Evolutionary conservation across 805 yeast species (phyloP), one percentile per base, ranked within the genome.

Genomic region (Dipodascopsis uninucleata): DNA sequence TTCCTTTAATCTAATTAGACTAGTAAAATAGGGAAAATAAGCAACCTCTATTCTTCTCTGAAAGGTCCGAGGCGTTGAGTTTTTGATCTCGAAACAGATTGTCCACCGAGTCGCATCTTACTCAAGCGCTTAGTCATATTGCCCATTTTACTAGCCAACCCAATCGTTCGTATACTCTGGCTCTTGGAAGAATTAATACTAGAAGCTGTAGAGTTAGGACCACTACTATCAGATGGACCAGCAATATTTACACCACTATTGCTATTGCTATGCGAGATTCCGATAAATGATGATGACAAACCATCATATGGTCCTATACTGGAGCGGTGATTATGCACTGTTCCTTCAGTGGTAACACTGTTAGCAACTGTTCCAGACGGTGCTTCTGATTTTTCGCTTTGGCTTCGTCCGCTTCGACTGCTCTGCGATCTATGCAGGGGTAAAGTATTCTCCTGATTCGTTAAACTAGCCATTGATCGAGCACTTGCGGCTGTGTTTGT

Each of bases 61-160:
- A n/a, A n/a, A n/a, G n/a, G n/a, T n/a, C n/a, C n/a, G n/a, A n/a
- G n/a, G n/a, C n/a, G n/a, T n/a, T n/a, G n/a, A n/a, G n/a, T n/a
- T n/a, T n/a, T n/a, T n/a, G n/a, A n/a, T n/a, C n/a, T n/a, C n/a
- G n/a, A n/a, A n/a, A n/a, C 39, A 18, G n/a, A 5, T 23, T 23
- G 22, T 20, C 39, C n/a, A 17, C 5, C 20, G 18, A 38, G 20
- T 20, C 31, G 28, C 14, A 38, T 31, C 36, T 18, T 38, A 29
- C 41, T 38, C 14, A 38, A 17, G 18, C 41, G 39, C 36, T 20
- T 38, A 16, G 41, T 28, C 41, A 38, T 23, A 6, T 6, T 23
- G 22, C 39, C 17, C 39, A 28, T 14, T 14, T 4, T 28, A 16
- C 22, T 6, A 20, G n/a, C 17, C 5, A 10, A 5, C 39, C 31